Conservation (phyloP, 1,284 basidiomycete genomes). For the Ceratobasidium papillatum region DNA sequence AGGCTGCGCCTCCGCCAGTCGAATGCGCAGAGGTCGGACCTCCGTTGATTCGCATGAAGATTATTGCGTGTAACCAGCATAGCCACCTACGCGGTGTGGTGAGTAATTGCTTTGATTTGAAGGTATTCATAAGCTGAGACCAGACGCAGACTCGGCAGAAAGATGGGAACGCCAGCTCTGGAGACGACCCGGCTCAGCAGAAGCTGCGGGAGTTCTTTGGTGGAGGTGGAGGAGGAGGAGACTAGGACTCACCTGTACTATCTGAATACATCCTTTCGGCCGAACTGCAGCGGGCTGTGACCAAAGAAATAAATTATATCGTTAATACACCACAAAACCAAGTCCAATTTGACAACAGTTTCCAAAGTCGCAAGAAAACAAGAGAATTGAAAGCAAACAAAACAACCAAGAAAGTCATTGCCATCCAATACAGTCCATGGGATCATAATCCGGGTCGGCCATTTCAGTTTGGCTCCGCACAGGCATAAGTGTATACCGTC, state of each 20-base stretch:
- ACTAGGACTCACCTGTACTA: background rate
- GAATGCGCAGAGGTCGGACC: constrained; percentile 12
- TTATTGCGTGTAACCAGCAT: constrained; percentile 64
- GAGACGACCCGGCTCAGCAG: constrained; percentile 77
- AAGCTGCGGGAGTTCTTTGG: constrained; percentile 81
- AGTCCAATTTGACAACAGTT: background rate
- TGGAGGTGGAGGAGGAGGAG: constrained; percentile 53
- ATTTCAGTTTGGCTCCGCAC: constrained; percentile 25
- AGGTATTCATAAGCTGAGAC: background rate
- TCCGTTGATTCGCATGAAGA: constrained; percentile 53
- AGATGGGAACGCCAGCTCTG: constrained; percentile 77
- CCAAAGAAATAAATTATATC: constrained; percentile 21
- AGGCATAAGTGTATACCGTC: constrained; percentile 35
- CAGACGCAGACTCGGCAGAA: constrained; percentile 69
- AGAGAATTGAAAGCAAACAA: background rate
- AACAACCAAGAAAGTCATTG: background rate
- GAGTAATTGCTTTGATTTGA: constrained; percentile 47
- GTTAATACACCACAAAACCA: constrained; percentile 12
- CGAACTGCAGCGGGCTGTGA: background rate
- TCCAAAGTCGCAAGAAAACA: background rate
- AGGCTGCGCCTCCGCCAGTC: constrained; percentile 28
- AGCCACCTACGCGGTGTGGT: constrained; percentile 68
- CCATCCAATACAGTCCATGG: constrained; percentile 34
- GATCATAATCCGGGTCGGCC: constrained; percentile 33
- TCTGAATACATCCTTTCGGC: background rate